Evolutionary conservation across 345 rosid species (phyloP), one percentile per base, ranked within the genome.

Genomic region (Reutealis trisperma): DNA sequence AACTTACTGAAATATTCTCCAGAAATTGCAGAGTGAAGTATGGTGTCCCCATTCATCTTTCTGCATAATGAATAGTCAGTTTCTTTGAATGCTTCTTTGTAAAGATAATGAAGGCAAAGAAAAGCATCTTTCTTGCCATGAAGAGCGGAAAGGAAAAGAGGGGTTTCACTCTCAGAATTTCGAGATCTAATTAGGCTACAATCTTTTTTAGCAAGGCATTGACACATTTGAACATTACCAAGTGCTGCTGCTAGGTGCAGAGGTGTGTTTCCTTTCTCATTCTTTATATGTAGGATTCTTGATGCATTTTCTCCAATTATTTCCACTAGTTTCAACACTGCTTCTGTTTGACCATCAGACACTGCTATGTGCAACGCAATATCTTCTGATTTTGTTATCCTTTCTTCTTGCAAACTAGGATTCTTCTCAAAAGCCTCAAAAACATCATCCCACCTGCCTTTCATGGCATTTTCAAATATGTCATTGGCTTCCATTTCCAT

Each of bases 311-410:
- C 25, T 5, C 54, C 73, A 4, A 63, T 12, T 7, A 37, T 12
- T 44, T 73, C n/a, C 37, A 77, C 78, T 55, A 81, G 51, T 32
- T 74, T 8, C 6, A 12, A 2, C 61, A 79, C 80, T 5, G 32
- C n/a, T 2, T 68, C 64, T 3, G 11, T 51, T 34, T 63, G 66
- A 34, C 66, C 80, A 44, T 59, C 71, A 1, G 68, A 54, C 10
- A 69, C 82, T 44, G 85, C 80, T 22, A 83, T 18, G 52, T 83
- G 85, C 72, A 82, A 30, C 14, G 77, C 79, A 19, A 82, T 82
- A 41, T 71, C 79, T 63, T 63, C 75, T 11, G 76, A 64, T 27
- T 41, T 78, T 19, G 78, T 77, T 51, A 81, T 63, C 34, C 45
- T 73, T 41, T 24, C 45, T 49, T 6, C 19, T 27, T 16, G 62